Base-by-base conservation (phyloP, 164 flowering plant species). In the Piper longum region DNA sequence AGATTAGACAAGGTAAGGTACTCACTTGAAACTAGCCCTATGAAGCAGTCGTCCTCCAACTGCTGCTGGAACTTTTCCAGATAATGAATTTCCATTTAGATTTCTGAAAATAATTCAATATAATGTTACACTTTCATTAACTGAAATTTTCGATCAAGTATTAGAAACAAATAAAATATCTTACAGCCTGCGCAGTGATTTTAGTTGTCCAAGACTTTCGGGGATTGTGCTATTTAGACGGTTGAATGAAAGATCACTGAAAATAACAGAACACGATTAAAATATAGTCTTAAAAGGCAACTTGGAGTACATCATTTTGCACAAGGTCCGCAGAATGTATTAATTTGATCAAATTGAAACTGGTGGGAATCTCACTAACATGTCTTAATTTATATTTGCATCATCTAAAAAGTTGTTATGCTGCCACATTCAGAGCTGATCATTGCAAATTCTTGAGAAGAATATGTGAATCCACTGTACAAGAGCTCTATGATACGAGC, bases 1-100 rank as follows among this genome's bases (percentile, higher is more conserved):
- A 48, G 52, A 14, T 48, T 2, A 48, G 14, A 2, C 2, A 12
- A 48, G 14, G 41, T 14, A 26, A 8, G 26, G 5, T 26, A 57
- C 41, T 57, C 83, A 95, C 99, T 95, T 95, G 82, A 87, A 95
- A 82, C 96, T 95, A 68, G 97, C 96, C 72, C 99, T 73, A 69
- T 89, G 96, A 72, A 95, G 77, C 75, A 88, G 90, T 75, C 84
- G 80, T 72, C 85, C 99, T 62, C 90, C 99, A 43, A 95, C 82
- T 41, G 81, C 75, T 59, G 91, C 80, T 12, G 99, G 96, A 43
- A 91, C 96, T 79, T 75, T 82, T 68, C 97, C 99, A 36, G 86
- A 82, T 55, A 95, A 74, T 19, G 82, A 78, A 77, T 95, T 95
- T 43, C 99, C 81, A 79, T 95, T 95, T 19, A 95, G 89, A 71